phyloP scores from a whole-genome alignment of 106 monocot species.

The Acorus gramineus region DNA sequence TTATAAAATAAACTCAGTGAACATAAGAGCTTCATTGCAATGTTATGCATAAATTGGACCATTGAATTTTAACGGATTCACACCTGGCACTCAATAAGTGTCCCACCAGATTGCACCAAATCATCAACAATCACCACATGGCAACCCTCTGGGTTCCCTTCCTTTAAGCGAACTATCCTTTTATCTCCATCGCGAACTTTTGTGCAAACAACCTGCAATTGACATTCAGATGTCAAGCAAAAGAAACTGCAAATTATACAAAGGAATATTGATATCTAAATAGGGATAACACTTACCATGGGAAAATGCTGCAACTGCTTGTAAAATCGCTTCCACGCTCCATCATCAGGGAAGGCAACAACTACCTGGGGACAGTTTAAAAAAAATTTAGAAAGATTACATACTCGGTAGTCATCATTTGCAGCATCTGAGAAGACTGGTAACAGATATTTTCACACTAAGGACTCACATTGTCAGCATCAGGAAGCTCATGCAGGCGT shows the following conservation, averaged over 20 bases:
- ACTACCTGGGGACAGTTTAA: conserved; percentile 39
- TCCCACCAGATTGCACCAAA: conserved; percentile 90
- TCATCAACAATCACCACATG: conserved; percentile 99
- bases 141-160: conserved; percentile 66
- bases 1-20: too few relatives aligned
- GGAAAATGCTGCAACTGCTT: conserved; percentile 75
- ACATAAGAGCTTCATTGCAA: too few relatives aligned
- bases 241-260: not conserved
- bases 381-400: not conserved
- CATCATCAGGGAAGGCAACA: conserved; percentile 98
- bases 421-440: too few relatives aligned
- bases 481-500: conserved; percentile 76
- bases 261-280: not conserved
- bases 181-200: conserved; percentile 94
- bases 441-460: not conserved
- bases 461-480: conserved; percentile 59
- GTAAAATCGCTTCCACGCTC: conserved; percentile 98
- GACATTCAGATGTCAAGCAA: not conserved
- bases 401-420: too few relatives aligned
- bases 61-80: not conserved
- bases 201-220: conserved; percentile 62
- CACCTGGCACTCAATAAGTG: conserved; percentile 94
- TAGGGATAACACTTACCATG: conserved; percentile 40
- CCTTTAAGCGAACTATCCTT: conserved; percentile 83
- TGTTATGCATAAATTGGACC: too few relatives aligned